Conservation (phyloP, 192 early-diverging fungal species). For the Phycomyces nitens region DNA sequence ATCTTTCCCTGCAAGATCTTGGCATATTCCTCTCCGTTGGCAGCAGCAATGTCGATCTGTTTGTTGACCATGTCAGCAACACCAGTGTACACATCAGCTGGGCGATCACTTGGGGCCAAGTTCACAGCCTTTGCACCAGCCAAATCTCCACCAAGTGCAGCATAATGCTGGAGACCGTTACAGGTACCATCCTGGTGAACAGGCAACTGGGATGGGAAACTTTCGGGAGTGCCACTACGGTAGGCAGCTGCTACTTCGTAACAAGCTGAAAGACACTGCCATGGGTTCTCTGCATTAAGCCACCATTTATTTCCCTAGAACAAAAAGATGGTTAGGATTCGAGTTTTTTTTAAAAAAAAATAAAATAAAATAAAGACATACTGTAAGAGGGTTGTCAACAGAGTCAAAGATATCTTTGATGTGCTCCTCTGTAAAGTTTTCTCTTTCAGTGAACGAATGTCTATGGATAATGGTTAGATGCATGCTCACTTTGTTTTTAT, state of each 20-base stretch:
- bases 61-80: conserved; percentile 75
- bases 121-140: conserved; percentile 89
- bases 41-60: conserved; percentile 66
- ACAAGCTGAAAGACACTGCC: conserved; percentile 92
- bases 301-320: conserved; percentile 75
- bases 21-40: conserved; percentile 58
- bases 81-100: conserved; percentile 90
- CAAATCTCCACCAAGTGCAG: conserved; percentile 89
- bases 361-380: conserved; percentile 8
- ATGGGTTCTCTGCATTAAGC: conserved; percentile 85
- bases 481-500: no score
- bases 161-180: conserved; percentile 98
- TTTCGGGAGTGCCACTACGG: conserved; percentile 65
- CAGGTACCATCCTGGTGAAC: conserved; percentile 98
- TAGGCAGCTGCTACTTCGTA: conserved; percentile 76
- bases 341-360: conserved; percentile 15
- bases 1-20: conserved; percentile 64
- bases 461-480: no score
- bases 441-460: conserved; percentile 79
- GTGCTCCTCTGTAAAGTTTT: conserved; percentile 69
- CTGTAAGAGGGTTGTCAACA: conserved; percentile 70
- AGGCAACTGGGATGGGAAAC: conserved; percentile 71
- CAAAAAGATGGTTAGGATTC: conserved; percentile 20
- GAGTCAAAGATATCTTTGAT: conserved; percentile 79
- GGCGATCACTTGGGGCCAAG: conserved; percentile 73